phyloP scores from a whole-genome alignment of 805 yeast species.

The Candida dendrica region DNA sequence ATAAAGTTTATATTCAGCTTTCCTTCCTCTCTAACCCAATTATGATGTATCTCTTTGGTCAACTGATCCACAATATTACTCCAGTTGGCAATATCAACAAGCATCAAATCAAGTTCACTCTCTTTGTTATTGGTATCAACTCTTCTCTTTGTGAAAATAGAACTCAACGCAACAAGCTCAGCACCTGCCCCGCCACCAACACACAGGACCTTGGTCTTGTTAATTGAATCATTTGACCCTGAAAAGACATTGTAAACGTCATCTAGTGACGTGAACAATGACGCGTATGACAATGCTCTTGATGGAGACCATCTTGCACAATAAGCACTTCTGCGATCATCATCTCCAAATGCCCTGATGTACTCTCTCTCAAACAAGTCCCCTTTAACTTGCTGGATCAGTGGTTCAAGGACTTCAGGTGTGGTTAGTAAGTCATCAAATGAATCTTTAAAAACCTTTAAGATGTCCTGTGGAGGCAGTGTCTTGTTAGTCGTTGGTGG shows the following conservation, averaged over 20 bases:
- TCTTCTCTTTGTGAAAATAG: constrained; percentile 40
- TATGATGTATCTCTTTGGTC: constrained; percentile 33
- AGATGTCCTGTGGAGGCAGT: constrained; percentile 15
- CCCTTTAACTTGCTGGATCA: constrained; percentile 64
- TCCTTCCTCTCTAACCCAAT: constrained; percentile 45
- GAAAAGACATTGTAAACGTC: constrained; percentile 32
- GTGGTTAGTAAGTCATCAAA: constrained; percentile 16
- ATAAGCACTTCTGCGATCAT: constrained; percentile 64
- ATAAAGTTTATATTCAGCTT: constrained; percentile 26
- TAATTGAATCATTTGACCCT: constrained; percentile 1
- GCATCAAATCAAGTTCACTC: constrained; percentile 34
- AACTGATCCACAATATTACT: constrained; percentile 39
- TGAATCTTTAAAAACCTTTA: constrained; percentile 14
- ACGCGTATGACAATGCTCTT: constrained; percentile 65
- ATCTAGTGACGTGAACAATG: constrained; percentile 49
- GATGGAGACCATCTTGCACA: constrained; percentile 84
- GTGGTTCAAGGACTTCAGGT: constrained; percentile 19
- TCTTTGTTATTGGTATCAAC: constrained; percentile 14
- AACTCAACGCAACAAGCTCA: constrained; percentile 57
- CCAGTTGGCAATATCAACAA: constrained; percentile 84
- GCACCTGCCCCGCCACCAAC: constrained; percentile 92
- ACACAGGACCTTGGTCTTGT: constrained; percentile 39
- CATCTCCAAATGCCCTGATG: constrained; percentile 56
- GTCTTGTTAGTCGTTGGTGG: constrained; percentile 1
- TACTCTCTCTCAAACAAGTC: constrained; percentile 68